A percentile compares a stretch with the other conserved stretches of the same genome.
These are phyloP conservation scores for Seiridium unicorne DNA, from an alignment of 2,329 filamentous ascomycete genomes.

Conservation along the genomic window DNA sequence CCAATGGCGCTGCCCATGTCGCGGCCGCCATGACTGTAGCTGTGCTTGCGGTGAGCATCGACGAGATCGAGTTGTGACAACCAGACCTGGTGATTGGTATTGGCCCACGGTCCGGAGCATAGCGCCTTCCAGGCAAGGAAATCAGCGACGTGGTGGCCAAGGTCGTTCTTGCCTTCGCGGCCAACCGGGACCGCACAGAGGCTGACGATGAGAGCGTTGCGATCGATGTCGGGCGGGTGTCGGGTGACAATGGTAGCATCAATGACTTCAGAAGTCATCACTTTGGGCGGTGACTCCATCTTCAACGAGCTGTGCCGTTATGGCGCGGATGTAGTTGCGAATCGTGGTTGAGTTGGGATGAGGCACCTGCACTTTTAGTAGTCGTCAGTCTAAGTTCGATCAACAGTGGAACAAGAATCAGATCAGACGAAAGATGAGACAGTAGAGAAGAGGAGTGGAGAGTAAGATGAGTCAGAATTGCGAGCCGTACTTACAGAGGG, in stretches of 20 bases:
- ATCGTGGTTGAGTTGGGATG: too few species aligned
- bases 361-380: too few species aligned
- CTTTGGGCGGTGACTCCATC: neutral
- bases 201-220: slow-evolving; percentile 15
- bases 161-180: slow-evolving; percentile 18
- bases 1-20: slow-evolving; percentile 16
- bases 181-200: slow-evolving; percentile 24
- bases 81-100: slow-evolving; percentile 21
- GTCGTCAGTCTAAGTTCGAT: too few species aligned
- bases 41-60: slow-evolving; percentile 17
- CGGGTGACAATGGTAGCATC: slow-evolving; percentile 6
- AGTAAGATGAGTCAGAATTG: too few species aligned
- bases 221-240: slow-evolving; percentile 3
- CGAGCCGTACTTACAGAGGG: too few species aligned
- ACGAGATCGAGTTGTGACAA: slow-evolving; percentile 21
- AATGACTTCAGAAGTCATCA: neutral
- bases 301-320: too few species aligned
- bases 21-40: slow-evolving; percentile 16
- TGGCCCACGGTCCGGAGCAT: slow-evolving; percentile 14
- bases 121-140: slow-evolving; percentile 27
- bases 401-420: too few species aligned
- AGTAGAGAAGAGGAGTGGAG: too few species aligned
- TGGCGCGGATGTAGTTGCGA: too few species aligned
- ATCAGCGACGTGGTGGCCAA: slow-evolving; percentile 26
- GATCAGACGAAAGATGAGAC: too few species aligned